Percentiles rank a stretch among this genome's conserved stretches.
Evolutionary conservation across 148 eudicot species (phyloP).

Genomic region (Chenopodium album): DNA sequence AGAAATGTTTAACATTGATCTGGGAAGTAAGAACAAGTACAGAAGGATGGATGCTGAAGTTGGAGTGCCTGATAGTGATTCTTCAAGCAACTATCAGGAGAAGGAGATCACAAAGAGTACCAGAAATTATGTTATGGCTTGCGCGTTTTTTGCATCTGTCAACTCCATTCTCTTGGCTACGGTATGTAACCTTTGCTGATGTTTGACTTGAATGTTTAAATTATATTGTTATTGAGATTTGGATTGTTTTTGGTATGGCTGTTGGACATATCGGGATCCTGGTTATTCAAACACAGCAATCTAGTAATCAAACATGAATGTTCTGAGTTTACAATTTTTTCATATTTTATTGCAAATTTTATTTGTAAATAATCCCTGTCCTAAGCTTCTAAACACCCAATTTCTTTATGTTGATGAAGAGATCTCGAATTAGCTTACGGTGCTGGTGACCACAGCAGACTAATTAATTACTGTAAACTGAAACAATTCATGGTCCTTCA

Average conservation of each 20-base stretch:
- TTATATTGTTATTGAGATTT: background rate
- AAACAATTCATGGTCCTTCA: too few relatives aligned
- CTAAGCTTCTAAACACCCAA: too few relatives aligned
- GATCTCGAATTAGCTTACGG: too few relatives aligned
- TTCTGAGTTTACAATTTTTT: too few relatives aligned
- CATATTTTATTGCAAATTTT: too few relatives aligned
- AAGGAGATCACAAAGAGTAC: conserved; percentile 35
- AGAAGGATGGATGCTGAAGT: conserved; percentile 49
- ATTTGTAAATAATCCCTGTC: too few relatives aligned
- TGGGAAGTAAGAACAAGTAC: conserved; percentile 57
- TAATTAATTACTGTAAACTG: too few relatives aligned
- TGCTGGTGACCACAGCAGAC: too few relatives aligned
- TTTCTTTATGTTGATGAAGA: too few relatives aligned
- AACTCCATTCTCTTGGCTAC: conserved; percentile 88
- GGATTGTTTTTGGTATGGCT: background rate
- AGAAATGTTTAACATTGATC: conserved; percentile 21
- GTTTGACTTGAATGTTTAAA: background rate
- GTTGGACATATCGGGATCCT: too few relatives aligned
- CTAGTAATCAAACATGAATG: too few relatives aligned
- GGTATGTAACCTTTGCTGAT: conserved; percentile 34
- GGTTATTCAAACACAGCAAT: too few relatives aligned
- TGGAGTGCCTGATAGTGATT: conserved; percentile 35
- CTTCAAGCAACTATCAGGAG: conserved; percentile 19
- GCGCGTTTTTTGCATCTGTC: conserved; percentile 89
- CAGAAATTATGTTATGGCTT: conserved; percentile 71